phyloP scores from a whole-genome alignment of 2,329 filamentous ascomycete genomes.

The Beauveria asiatica region DNA sequence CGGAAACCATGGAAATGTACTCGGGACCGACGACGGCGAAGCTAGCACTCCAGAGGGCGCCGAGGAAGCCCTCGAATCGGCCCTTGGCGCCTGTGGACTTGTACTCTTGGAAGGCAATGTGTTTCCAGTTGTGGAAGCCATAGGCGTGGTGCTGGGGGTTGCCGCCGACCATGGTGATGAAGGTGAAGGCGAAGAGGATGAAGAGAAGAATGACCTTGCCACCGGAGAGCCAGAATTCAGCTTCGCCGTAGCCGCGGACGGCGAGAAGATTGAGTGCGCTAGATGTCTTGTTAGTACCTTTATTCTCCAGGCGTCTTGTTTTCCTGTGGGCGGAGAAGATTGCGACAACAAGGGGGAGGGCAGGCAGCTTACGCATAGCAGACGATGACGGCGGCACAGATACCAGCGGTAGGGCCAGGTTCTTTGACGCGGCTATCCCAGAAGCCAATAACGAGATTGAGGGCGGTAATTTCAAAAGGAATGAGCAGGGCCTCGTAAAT shows the following conservation, averaged over 20 bases:
- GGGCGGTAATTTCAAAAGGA: constrained; percentile 34
- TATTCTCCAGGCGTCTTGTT: constrained; percentile 11
- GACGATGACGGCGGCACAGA: constrained; percentile 48
- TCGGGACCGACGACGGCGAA: constrained; percentile 60
- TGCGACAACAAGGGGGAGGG: not conserved
- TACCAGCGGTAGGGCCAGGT: constrained; percentile 57
- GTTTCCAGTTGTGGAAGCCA: constrained; percentile 61
- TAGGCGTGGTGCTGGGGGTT: constrained; percentile 62
- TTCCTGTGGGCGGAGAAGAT: not conserved
- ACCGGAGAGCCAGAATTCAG: constrained; percentile 59
- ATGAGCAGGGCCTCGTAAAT: constrained; percentile 36
- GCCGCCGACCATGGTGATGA: constrained; percentile 70
- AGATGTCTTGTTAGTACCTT: not conserved
- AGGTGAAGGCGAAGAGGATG: constrained; percentile 64
- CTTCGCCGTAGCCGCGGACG: constrained; percentile 59
- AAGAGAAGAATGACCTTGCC: constrained; percentile 60
- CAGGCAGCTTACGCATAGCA: constrained; percentile 43
- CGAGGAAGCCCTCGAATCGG: constrained; percentile 61
- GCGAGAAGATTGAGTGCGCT: constrained; percentile 55
- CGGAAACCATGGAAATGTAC: constrained; percentile 61
- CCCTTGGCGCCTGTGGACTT: constrained; percentile 54
- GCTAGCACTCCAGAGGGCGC: constrained; percentile 54
- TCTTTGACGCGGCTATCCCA: constrained; percentile 39
- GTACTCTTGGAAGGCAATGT: constrained; percentile 38
- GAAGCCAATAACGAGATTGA: constrained; percentile 34